These are phyloP conservation scores for Chenopodium album DNA, from an alignment of 148 eudicot species.

Conservation along the genomic window DNA sequence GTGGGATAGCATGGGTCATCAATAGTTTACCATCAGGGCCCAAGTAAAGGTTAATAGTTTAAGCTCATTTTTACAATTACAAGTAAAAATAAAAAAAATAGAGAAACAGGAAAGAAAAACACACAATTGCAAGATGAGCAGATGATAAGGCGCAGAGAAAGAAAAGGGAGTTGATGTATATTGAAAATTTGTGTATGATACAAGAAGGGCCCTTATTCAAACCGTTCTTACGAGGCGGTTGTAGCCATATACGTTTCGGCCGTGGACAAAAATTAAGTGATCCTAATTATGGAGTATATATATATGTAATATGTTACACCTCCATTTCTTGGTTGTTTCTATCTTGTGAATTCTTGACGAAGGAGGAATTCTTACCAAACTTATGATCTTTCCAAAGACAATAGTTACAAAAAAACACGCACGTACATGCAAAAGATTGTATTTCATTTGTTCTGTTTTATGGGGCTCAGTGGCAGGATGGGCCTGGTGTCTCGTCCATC, in stretches of 20 bases:
- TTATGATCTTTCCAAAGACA: neutral
- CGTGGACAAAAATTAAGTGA: constrained; percentile 19
- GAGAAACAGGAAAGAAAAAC: no score
- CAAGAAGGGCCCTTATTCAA: constrained; percentile 26
- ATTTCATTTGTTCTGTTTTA: no score
- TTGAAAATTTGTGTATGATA: constrained; percentile 7
- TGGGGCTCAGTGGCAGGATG: constrained; percentile 17
- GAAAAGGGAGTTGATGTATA: neutral
- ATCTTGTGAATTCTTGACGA: neutral
- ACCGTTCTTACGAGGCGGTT: constrained; percentile 15
- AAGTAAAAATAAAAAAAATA: no score
- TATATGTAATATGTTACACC: neutral
- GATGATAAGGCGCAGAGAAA: no score
- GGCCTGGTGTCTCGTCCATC: constrained; percentile 29
- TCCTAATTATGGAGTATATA: neutral
- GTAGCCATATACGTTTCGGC: neutral
- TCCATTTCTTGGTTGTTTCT: neutral
- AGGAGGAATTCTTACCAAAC: constrained; percentile 4
- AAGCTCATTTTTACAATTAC: no score
- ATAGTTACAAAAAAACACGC: neutral
- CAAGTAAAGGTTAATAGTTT: no score
- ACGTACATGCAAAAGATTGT: constrained; percentile 14
- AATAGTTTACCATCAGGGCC: no score
- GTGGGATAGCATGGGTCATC: no score
- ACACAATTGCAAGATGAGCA: no score